These are phyloP conservation scores for Exophiala xenobiotica DNA, from an alignment of 2,329 filamentous ascomycete genomes.

Conservation along the genomic window DNA sequence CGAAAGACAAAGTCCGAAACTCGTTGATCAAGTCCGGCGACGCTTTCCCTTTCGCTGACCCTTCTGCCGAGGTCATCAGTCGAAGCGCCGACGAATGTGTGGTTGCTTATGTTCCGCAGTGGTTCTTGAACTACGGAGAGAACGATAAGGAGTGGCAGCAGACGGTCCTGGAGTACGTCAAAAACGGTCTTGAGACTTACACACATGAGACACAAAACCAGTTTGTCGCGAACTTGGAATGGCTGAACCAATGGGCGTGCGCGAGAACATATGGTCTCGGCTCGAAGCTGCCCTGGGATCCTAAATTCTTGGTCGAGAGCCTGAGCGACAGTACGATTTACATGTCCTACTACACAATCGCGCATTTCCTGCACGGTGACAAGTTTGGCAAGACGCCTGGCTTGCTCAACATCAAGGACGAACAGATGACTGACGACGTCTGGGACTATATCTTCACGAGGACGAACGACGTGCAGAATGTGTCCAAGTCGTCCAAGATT, in stretches of 20 bases:
- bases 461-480: constrained; percentile 65
- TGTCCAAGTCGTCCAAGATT: constrained; percentile 67
- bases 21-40: constrained; percentile 72
- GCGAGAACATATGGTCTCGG: constrained; percentile 88
- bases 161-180: constrained; percentile 69
- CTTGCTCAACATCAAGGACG: constrained; percentile 66
- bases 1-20: constrained; percentile 80
- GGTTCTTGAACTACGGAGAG: constrained; percentile 96
- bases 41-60: constrained; percentile 91
- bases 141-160: constrained; percentile 76
- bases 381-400: constrained; percentile 77
- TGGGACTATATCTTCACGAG: constrained; percentile 95
- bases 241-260: constrained; percentile 96
- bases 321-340: constrained; percentile 92
- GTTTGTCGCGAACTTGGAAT: constrained; percentile 82
- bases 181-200: constrained; percentile 75
- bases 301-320: constrained; percentile 84
- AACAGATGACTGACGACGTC: constrained; percentile 90
- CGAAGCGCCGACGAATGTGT: constrained; percentile 91
- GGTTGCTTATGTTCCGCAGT: constrained; percentile 90
- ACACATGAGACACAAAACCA: constrained; percentile 72
- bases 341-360: constrained; percentile 62
- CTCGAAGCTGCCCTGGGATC: constrained; percentile 92
- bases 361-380: constrained; percentile 72
- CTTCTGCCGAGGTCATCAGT: constrained; percentile 83